Evolutionary conservation across 805 yeast species (phyloP), one percentile per base, ranked within the genome.

Genomic region (Saturnispora galanensis): DNA sequence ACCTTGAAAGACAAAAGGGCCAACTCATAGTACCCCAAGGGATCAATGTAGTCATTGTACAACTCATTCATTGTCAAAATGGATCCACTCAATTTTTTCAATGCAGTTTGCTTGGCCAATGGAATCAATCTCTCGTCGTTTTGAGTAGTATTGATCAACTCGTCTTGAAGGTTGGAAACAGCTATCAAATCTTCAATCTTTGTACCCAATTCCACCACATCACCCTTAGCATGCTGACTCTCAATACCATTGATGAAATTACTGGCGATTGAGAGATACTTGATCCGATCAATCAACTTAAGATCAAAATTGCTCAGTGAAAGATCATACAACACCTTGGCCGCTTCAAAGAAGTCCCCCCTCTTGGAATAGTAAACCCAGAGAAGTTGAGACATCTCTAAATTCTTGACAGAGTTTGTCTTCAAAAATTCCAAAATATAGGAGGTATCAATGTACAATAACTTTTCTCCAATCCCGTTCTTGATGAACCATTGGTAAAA

Each of bases 361-460:
- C 84, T 76, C 60, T 82, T 86, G 16, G 95, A 88, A 56, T 85
- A 84, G 61, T 84, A 90, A 39, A 82, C 73, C 95, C 97, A 90
- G 46, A 93, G 67, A 48, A 93, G 64, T 52, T 86, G 86, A 4
- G 95, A 88, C 62, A 86, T 75, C 35, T 77, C 77, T 43, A 88
- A 65, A 38, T 84, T 81, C 40, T 74, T 73, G 29, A 68, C 62
- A 0, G 90, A 69, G 46, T 74, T 77, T 55, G 79, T 84, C 52
- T 79, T 79, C 57, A 93, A 72, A 54, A 84, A 93, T 26, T 82
- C 78, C 48, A 86, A 68, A 33, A 93, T 77, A 56, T 70, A 90
- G 10, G 89, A 84, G 0, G 97, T 86, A 44, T 85, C 84, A 46
- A 90, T 73, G 39, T 82, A 85, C 47, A 90, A 68, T 37, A 93